phyloP scores from a whole-genome alignment of 306 rosid species.

The Dryas alaskensis region DNA sequence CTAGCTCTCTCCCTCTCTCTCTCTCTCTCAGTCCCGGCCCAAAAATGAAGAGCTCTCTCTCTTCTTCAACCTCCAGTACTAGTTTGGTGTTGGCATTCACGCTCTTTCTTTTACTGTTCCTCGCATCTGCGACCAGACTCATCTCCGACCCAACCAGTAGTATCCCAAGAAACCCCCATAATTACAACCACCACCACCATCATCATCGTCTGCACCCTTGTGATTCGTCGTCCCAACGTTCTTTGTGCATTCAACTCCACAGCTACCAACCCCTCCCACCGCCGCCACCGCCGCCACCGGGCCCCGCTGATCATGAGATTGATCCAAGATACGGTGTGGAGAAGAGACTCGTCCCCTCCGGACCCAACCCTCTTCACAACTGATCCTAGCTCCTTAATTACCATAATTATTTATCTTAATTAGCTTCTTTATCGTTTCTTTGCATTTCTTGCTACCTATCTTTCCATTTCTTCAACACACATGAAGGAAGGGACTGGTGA shows the following conservation, averaged over 20 bases:
- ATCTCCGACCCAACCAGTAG: background rate
- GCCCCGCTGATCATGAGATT: slow-evolving; percentile 30
- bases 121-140: slow-evolving; percentile 10
- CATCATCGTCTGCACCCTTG: background rate
- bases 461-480: slow-evolving; percentile 4
- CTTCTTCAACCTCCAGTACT: slow-evolving; percentile 25
- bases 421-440: background rate
- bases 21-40: slow-evolving; percentile 25
- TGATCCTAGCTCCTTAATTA: slow-evolving; percentile 30
- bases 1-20: slow-evolving; percentile 1
- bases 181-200: slow-evolving; percentile 2
- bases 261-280: slow-evolving; percentile 17
- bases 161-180: slow-evolving; percentile 23
- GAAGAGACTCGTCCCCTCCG: slow-evolving; percentile 86
- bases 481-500: no score
- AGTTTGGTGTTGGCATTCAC: no score
- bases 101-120: background rate
- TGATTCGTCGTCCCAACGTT: slow-evolving; percentile 27
- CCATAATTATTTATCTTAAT: background rate
- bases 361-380: slow-evolving; percentile 98
- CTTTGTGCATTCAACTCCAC: slow-evolving; percentile 61
- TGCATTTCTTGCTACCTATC: background rate
- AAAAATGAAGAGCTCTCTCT: slow-evolving; percentile 54
- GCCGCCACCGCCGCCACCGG: slow-evolving; percentile 22
- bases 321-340: slow-evolving; percentile 79